These are phyloP conservation scores for Ulmus americana DNA, from an alignment of 331 rosid genomes.

Conservation along the genomic window DNA sequence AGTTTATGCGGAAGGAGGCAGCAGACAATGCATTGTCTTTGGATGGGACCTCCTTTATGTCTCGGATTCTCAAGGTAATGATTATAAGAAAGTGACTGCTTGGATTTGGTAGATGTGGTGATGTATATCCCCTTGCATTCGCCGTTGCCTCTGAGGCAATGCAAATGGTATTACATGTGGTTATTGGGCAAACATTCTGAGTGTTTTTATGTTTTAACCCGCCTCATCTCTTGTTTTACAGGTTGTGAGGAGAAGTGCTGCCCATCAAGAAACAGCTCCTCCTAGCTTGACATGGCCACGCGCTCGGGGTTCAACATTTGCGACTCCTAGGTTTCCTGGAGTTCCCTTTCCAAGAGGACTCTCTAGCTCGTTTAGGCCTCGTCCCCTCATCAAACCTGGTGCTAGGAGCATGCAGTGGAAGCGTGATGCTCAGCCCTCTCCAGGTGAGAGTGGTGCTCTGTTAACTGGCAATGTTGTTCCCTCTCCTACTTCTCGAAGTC, in stretches of 20 bases:
- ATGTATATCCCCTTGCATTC: not conserved
- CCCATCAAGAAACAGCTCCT: conserved; percentile 55
- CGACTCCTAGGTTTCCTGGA: conserved; percentile 65
- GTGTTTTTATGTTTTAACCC: not conserved
- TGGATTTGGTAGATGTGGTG: not conserved
- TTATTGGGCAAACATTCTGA: not conserved
- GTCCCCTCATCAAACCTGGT: conserved; percentile 56
- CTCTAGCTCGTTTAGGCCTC: conserved; percentile 61
- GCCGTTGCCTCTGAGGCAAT: not conserved
- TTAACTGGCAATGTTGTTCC: conserved; percentile 21
- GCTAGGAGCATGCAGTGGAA: conserved; percentile 98
- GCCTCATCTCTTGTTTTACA: conserved; percentile 21
- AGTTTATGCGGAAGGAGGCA: conserved; percentile 81
- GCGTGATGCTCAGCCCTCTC: conserved; percentile 59
- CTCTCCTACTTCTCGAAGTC: conserved; percentile 53
- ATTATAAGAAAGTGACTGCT: not conserved
- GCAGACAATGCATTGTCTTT: conserved; percentile 84
- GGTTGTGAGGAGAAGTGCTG: conserved; percentile 74
- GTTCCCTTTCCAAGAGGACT: conserved; percentile 66
- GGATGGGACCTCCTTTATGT: conserved; percentile 89
- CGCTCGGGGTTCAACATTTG: conserved; percentile 50
- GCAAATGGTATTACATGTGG: not conserved
- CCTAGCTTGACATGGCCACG: conserved; percentile 62
- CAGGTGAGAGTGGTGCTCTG: conserved; percentile 41
- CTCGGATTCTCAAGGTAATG: conserved; percentile 87